Evolutionary conservation across 129 eudicot species (phyloP).

Genomic region (Erigeron canadensis): DNA sequence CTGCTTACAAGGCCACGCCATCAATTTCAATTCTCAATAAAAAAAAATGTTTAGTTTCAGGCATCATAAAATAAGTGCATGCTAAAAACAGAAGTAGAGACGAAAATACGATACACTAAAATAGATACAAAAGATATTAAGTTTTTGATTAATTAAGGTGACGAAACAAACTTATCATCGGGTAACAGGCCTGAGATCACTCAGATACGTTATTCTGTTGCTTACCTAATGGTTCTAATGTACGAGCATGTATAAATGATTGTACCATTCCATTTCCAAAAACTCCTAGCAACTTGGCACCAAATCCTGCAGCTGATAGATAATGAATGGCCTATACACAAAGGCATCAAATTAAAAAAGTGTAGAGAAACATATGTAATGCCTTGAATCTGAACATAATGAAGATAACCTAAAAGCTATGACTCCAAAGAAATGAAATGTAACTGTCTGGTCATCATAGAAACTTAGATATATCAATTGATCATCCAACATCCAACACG

Average conservation of each 20-base stretch:
- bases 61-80: not conserved
- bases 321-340: constrained; percentile 80
- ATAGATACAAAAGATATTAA: constrained; percentile 5
- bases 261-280: constrained; percentile 99
- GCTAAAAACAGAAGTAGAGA: not conserved
- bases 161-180: constrained; percentile 16
- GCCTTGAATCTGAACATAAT: not conserved
- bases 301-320: constrained; percentile 98
- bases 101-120: not conserved
- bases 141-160: not conserved
- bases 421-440: not conserved
- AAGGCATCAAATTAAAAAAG: constrained; percentile 21
- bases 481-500: no score
- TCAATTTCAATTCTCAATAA: not conserved
- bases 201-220: not conserved
- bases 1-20: not conserved
- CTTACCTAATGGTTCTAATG: constrained; percentile 75
- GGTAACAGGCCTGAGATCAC: not conserved
- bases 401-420: constrained; percentile 5
- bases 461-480: no score
- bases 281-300: constrained; percentile 94
- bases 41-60: not conserved
- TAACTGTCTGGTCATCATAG: no score
- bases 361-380: not conserved
- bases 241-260: constrained; percentile 92